Evolutionary conservation across 2,329 filamentous ascomycete species (phyloP).

Genomic region (Aspergillus fumigatiaffinis): DNA sequence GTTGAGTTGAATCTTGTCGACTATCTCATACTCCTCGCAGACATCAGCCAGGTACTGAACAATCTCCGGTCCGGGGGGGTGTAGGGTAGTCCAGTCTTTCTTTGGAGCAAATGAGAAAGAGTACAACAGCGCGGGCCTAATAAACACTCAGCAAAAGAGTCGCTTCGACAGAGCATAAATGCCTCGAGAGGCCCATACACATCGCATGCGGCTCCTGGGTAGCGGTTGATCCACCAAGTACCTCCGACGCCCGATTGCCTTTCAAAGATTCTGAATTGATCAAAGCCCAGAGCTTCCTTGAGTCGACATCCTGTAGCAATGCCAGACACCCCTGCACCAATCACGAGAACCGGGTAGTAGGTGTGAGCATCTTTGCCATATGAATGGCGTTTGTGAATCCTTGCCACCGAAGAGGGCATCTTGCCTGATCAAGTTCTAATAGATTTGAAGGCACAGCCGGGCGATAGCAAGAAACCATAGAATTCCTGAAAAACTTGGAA

Average conservation of each 20-base stretch:
- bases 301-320: constrained; percentile 60
- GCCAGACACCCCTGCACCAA: constrained; percentile 61
- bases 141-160: background rate
- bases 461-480: background rate
- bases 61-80: constrained; percentile 49
- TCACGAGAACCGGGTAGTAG: constrained; percentile 51
- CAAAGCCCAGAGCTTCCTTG: constrained; percentile 54
- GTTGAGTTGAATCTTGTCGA: constrained; percentile 57
- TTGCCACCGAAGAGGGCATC: constrained; percentile 28
- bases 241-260: constrained; percentile 56
- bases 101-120: constrained; percentile 56
- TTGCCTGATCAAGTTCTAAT: background rate
- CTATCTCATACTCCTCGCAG: constrained; percentile 50
- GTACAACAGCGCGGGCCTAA: constrained; percentile 53
- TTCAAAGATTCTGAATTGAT: constrained; percentile 60
- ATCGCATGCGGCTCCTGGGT: constrained; percentile 58
- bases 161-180: background rate
- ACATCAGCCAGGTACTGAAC: constrained; percentile 51
- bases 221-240: constrained; percentile 62
- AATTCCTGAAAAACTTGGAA: background rate
- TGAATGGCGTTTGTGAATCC: constrained; percentile 38
- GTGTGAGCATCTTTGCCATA: constrained; percentile 39
- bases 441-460: background rate
- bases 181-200: constrained; percentile 33
- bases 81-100: constrained; percentile 48